Evolutionary conservation across 345 rosid genomes (phyloP).

Genomic region (Citropsis articulata): DNA sequence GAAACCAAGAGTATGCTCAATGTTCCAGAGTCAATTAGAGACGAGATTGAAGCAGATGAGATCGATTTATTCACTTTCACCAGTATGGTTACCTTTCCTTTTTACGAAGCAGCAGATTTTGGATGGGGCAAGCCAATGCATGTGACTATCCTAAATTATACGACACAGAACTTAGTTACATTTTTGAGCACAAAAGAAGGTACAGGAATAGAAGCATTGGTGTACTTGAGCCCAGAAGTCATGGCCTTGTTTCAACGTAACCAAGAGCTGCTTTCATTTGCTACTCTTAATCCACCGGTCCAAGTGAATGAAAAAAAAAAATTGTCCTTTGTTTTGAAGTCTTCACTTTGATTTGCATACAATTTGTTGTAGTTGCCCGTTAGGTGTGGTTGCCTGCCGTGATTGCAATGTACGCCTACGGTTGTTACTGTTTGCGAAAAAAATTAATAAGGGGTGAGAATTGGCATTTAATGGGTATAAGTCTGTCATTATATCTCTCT

Average conservation of each 20-base stretch:
- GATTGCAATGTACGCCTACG: too few species aligned
- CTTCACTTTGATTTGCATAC: too few species aligned
- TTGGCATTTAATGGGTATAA: too few species aligned
- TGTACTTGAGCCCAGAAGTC: conserved; percentile 29
- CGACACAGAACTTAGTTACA: neutral
- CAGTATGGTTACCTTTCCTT: conserved; percentile 7
- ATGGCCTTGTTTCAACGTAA: conserved; percentile 16
- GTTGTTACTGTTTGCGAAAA: too few species aligned
- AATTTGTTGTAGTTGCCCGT: too few species aligned
- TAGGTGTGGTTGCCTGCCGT: too few species aligned
- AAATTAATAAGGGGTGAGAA: too few species aligned
- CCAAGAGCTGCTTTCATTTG: neutral
- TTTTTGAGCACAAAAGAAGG: conserved; percentile 17
- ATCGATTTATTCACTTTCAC: conserved; percentile 23
- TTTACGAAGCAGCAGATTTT: conserved; percentile 21
- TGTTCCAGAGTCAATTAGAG: conserved; percentile 14
- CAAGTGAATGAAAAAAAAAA: too few species aligned
- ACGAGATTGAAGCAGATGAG: too few species aligned
- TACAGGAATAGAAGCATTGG: conserved; percentile 32
- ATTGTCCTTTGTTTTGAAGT: too few species aligned
- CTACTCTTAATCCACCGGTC: too few species aligned
- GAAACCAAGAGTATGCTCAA: conserved; percentile 6
- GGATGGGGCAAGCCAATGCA: neutral
- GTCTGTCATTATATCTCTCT: too few species aligned
- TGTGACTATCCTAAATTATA: neutral